Percentiles rank a stretch among this genome's conserved stretches.
Evolutionary conservation across 1,284 basidiomycete genomes (phyloP).

Genomic region (Ustilago trichophora): DNA sequence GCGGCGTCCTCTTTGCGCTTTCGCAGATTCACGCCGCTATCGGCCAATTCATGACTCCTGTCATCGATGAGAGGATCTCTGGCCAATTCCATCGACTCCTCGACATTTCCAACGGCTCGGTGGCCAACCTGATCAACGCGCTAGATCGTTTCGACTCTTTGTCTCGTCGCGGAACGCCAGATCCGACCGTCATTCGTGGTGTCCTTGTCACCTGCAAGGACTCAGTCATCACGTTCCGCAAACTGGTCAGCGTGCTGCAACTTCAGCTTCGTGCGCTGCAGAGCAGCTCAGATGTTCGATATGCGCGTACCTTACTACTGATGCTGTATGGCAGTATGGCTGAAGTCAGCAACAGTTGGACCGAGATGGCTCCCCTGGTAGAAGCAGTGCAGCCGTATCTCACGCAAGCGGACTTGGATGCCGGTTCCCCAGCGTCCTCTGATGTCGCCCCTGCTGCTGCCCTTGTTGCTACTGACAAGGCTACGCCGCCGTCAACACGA

Average conservation of each 20-base stretch:
- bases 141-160: conserved; percentile 91
- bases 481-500: conserved; percentile 28
- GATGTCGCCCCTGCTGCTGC: background rate
- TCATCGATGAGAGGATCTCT: conserved; percentile 80
- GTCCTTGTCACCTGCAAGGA: conserved; percentile 87
- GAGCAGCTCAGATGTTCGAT: conserved; percentile 82
- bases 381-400: conserved; percentile 71
- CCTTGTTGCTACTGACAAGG: too few relatives aligned
- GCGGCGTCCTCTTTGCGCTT: conserved; percentile 89
- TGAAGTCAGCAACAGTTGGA: conserved; percentile 88
- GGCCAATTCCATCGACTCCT: conserved; percentile 54
- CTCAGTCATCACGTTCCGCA: conserved; percentile 83
- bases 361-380: conserved; percentile 77
- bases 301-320: conserved; percentile 84
- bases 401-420: conserved; percentile 20
- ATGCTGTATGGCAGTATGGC: conserved; percentile 89
- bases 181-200: conserved; percentile 76
- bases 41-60: conserved; percentile 86
- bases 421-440: conserved; percentile 11
- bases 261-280: conserved; percentile 78
- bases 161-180: conserved; percentile 77
- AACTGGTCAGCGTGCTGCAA: conserved; percentile 82
- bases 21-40: conserved; percentile 91
- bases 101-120: conserved; percentile 77
- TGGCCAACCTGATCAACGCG: conserved; percentile 84